These are phyloP conservation scores for Salix purpurea DNA, from an alignment of 345 rosid genomes.

Conservation along the genomic window DNA sequence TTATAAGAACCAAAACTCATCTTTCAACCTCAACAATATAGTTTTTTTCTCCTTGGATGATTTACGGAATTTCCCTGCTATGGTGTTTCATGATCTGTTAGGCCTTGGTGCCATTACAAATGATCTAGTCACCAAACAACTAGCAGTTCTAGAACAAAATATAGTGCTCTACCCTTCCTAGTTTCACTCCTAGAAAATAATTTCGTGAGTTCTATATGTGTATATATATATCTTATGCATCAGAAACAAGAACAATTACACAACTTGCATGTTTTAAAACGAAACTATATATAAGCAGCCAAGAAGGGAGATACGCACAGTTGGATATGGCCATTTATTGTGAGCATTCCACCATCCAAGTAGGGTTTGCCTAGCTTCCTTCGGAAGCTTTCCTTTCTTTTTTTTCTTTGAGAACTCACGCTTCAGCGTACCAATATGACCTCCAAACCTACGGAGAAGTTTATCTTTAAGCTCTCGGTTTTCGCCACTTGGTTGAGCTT, in stretches of 20 bases:
- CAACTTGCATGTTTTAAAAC: neutral
- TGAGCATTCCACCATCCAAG: slow-evolving; percentile 34
- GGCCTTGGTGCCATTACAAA: neutral
- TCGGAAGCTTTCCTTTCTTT: slow-evolving; percentile 34
- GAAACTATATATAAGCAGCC: neutral
- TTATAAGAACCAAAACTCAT: neutral
- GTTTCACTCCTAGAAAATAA: neutral
- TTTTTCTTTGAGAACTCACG: slow-evolving; percentile 33
- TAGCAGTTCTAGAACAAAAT: neutral
- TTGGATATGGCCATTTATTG: slow-evolving; percentile 36
- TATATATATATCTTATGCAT: neutral
- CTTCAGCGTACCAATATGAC: slow-evolving; percentile 27
- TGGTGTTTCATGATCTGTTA: neutral
- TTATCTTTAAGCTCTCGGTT: slow-evolving; percentile 26
- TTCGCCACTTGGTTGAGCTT: slow-evolving; percentile 24
- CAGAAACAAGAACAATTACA: neutral
- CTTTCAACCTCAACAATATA: neutral
- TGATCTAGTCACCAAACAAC: neutral
- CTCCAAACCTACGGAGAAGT: slow-evolving; percentile 27
- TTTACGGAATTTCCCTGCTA: neutral
- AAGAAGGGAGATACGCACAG: slow-evolving; percentile 20
- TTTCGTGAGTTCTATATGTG: neutral
- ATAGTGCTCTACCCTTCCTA: neutral
- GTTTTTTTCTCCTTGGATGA: neutral
- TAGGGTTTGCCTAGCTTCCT: slow-evolving; percentile 31